Percentiles rank a stretch among this genome's conserved stretches.
Conservation (phyloP, 345 rosid genomes). For the Anastatica hierochuntica region DNA sequence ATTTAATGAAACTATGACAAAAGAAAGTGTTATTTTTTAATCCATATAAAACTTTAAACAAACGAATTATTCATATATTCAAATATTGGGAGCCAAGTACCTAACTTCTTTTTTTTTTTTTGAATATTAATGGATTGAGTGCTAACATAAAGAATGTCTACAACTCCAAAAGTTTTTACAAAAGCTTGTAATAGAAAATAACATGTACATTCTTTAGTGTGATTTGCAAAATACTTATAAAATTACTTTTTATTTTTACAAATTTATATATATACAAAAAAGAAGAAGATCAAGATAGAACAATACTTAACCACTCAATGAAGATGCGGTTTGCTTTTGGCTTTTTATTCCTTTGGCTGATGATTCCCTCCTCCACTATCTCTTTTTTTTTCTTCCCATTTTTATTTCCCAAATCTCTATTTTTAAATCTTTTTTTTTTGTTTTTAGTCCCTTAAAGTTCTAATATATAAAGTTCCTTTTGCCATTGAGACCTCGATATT, state of each 20-base stretch:
- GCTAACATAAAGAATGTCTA: background rate
- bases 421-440: background rate
- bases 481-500: slow-evolving; percentile 5
- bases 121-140: background rate
- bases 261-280: background rate
- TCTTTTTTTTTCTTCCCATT: background rate
- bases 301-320: slow-evolving; percentile 51
- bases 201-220: background rate
- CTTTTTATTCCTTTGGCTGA: slow-evolving; percentile 30
- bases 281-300: slow-evolving; percentile 19
- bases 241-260: background rate
- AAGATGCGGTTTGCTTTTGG: slow-evolving; percentile 60
- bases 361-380: slow-evolving; percentile 46
- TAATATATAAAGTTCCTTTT: slow-evolving; percentile 17
- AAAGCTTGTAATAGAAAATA: too few relatives aligned
- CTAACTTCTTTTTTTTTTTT: too few relatives aligned
- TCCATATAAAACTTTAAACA: too few relatives aligned
- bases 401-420: background rate
- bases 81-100: too few relatives aligned
- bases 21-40: too few relatives aligned
- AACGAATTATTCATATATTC: too few relatives aligned
- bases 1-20: too few relatives aligned
- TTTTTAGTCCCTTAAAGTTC: background rate
- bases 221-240: background rate
- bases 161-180: slow-evolving; percentile 10